phyloP scores from a whole-genome alignment of 805 yeast genomes.

The Wickerhamomyces xylosicus region DNA sequence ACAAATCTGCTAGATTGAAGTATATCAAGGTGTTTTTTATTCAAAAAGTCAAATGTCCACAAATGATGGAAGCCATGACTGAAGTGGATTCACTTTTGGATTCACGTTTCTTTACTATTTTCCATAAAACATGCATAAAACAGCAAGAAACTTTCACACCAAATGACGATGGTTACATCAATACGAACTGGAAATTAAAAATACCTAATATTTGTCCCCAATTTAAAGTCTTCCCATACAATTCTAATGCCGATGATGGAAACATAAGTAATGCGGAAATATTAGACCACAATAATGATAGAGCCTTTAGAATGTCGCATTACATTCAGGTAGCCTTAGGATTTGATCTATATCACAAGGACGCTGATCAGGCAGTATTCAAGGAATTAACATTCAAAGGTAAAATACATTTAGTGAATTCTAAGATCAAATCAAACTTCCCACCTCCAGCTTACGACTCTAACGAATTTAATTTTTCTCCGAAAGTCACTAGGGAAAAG shows the following conservation, averaged over 20 bases:
- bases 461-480: background rate
- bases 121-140: background rate
- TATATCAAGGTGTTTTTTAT: slow-evolving; percentile 7
- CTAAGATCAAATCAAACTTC: slow-evolving; percentile 1
- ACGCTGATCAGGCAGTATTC: background rate
- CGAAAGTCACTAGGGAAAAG: background rate
- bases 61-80: background rate
- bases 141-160: background rate
- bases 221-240: slow-evolving; percentile 9
- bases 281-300: background rate
- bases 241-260: background rate
- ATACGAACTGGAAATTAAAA: slow-evolving; percentile 2
- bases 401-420: slow-evolving; percentile 8
- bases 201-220: slow-evolving; percentile 5
- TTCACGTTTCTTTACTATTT: background rate
- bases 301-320: slow-evolving; percentile 8
- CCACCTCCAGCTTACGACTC: slow-evolving; percentile 8
- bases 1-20: slow-evolving; percentile 4
- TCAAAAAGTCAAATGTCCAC: slow-evolving; percentile 11
- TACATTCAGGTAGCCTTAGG: slow-evolving; percentile 5
- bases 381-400: slow-evolving; percentile 9
- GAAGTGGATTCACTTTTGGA: background rate
- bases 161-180: background rate
- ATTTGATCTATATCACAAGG: slow-evolving; percentile 2
- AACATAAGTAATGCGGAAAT: slow-evolving; percentile 6